Evolutionary conservation across 345 rosid genomes (phyloP).

Genomic region (Eucalyptus erythrocorys): DNA sequence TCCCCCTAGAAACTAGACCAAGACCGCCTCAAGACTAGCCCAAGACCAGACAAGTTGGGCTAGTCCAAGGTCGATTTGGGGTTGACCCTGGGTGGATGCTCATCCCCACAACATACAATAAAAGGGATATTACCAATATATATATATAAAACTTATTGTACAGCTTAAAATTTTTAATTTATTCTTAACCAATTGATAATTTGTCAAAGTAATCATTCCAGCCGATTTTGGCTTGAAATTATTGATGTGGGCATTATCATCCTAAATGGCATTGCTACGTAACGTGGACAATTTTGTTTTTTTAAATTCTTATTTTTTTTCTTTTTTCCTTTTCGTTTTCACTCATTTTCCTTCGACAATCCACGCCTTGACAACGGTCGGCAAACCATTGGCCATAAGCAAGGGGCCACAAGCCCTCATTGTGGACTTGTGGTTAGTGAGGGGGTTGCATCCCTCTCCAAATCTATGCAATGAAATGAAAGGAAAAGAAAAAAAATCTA

Average conservation of each 20-base stretch:
- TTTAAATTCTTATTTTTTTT: neutral
- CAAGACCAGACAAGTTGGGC: too few species aligned
- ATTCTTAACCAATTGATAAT: neutral
- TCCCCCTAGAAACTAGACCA: too few species aligned
- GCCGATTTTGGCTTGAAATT: neutral
- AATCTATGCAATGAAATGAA: neutral
- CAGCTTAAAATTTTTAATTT: neutral
- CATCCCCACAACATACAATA: neutral
- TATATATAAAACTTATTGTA: neutral
- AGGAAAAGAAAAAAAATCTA: too few species aligned
- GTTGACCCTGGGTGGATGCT: too few species aligned
- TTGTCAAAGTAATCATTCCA: neutral
- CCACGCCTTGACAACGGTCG: accelerated
- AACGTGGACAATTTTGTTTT: neutral
- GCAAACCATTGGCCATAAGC: neutral
- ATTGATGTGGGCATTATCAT: neutral
- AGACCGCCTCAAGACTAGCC: accelerated
- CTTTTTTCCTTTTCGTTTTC: neutral
- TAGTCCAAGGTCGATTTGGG: too few species aligned
- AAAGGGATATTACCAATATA: neutral
- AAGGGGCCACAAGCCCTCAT: neutral
- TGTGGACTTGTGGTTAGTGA: neutral
- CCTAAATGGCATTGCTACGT: neutral
- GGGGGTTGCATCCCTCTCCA: neutral
- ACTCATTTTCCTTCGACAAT: neutral